phyloP scores from a whole-genome alignment of 2,329 filamentous ascomycete species.

The Trichophyton mentagrophytes region DNA sequence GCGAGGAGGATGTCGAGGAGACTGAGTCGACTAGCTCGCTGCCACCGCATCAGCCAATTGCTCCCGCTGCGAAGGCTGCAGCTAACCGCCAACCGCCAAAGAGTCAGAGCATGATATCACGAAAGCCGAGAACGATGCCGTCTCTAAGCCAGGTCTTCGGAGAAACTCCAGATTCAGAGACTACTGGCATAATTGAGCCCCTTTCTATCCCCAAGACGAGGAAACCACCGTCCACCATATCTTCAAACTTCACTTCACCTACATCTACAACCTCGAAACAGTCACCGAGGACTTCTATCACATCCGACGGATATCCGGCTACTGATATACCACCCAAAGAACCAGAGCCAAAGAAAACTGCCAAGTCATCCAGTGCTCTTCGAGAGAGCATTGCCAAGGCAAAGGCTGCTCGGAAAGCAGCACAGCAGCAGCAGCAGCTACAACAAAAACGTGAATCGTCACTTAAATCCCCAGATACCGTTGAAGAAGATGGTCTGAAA shows the following conservation, averaged over 20 bases:
- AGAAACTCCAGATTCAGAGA: constrained; percentile 30
- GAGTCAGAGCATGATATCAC: constrained; percentile 3
- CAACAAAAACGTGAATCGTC: constrained; percentile 17
- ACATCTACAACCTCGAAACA: constrained; percentile 22
- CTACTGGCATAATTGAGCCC: constrained; percentile 21
- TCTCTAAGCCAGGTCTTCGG: constrained; percentile 41
- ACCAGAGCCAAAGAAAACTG: constrained; percentile 30
- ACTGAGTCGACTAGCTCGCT: not conserved
- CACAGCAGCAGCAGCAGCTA: constrained; percentile 6
- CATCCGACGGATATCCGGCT: constrained; percentile 20
- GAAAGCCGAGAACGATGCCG: constrained; percentile 29
- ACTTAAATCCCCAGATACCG: constrained; percentile 14
- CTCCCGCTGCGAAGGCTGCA: not conserved
- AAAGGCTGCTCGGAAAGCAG: constrained; percentile 61
- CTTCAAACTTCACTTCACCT: constrained; percentile 20
- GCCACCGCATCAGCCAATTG: not conserved
- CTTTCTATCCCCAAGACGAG: constrained; percentile 30
- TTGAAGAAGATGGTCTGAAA: constrained; percentile 32
- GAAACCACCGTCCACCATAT: constrained; percentile 22
- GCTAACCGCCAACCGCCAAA: not conserved
- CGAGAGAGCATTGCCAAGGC: constrained; percentile 89
- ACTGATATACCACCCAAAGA: constrained; percentile 19
- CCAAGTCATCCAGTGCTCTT: constrained; percentile 65
- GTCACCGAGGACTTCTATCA: constrained; percentile 20
- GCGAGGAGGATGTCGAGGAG: not conserved